phyloP scores from a whole-genome alignment of 805 yeast species.

The Candida peoriensis region DNA sequence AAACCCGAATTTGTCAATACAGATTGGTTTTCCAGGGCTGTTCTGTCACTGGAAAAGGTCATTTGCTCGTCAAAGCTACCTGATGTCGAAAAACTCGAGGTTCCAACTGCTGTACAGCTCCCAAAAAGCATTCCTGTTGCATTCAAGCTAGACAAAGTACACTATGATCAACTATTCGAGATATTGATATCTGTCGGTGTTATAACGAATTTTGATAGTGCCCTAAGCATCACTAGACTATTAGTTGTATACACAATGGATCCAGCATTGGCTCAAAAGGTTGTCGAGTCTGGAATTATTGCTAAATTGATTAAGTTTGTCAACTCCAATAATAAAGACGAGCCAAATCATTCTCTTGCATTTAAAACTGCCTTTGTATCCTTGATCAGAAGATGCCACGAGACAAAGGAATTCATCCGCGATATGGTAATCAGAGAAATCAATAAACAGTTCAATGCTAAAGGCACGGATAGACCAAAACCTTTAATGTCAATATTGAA shows the following conservation, averaged over 20 bases:
- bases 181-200: conserved; percentile 36
- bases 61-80: conserved; percentile 51
- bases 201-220: conserved; percentile 40
- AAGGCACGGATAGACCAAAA: conserved; percentile 29
- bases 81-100: conserved; percentile 28
- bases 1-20: conserved; percentile 33
- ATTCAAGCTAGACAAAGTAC: conserved; percentile 19
- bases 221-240: conserved; percentile 49
- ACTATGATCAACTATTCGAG: conserved; percentile 35
- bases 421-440: conserved; percentile 49
- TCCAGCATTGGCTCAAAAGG: conserved; percentile 31
- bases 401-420: conserved; percentile 45
- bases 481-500: conserved; percentile 43
- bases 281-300: conserved; percentile 45
- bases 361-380: conserved; percentile 46
- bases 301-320: conserved; percentile 27
- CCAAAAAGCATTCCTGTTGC: conserved; percentile 17
- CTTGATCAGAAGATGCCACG: conserved; percentile 66
- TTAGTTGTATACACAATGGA: conserved; percentile 49
- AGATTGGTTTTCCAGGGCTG: conserved; percentile 56
- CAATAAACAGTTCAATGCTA: conserved; percentile 34
- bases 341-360: conserved; percentile 31
- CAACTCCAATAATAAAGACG: conserved; percentile 31
- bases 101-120: conserved; percentile 17
- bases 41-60: conserved; percentile 51